Evolutionary conservation across 2,329 filamentous ascomycete species (phyloP).

Genomic region (Penicillium sp.): DNA sequence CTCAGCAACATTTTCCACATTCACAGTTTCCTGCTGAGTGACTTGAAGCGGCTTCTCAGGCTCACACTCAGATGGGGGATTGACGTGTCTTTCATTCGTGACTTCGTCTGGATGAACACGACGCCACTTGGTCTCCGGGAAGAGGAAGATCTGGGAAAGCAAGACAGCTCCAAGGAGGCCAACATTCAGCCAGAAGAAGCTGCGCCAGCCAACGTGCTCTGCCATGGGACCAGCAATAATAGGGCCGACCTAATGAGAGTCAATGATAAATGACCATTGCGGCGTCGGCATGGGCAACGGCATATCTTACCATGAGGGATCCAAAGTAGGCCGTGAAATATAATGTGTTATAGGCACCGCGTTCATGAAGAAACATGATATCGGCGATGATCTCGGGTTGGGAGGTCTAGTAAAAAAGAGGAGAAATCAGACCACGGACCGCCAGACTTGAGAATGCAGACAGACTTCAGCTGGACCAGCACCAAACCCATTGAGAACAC

Average conservation of each 20-base stretch:
- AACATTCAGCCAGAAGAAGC: slow-evolving; percentile 64
- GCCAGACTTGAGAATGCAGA: neutral
- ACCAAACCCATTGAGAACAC: slow-evolving; percentile 58
- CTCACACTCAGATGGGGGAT: slow-evolving; percentile 3
- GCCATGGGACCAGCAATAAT: slow-evolving; percentile 61
- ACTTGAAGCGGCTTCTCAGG: slow-evolving; percentile 16
- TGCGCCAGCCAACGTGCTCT: slow-evolving; percentile 55
- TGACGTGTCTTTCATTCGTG: neutral
- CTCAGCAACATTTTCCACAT: slow-evolving; percentile 31
- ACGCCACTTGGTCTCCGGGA: slow-evolving; percentile 61
- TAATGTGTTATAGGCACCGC: slow-evolving; percentile 58
- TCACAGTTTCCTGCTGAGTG: slow-evolving; percentile 14
- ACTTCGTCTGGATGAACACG: slow-evolving; percentile 38
- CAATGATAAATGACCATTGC: slow-evolving; percentile 1
- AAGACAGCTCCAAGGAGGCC: slow-evolving; percentile 50
- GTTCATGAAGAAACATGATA: slow-evolving; percentile 61
- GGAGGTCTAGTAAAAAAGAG: slow-evolving; percentile 39
- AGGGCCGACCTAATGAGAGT: slow-evolving; percentile 45
- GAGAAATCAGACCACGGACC: no score
- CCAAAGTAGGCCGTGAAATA: slow-evolving; percentile 63
- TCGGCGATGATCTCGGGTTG: slow-evolving; percentile 62
- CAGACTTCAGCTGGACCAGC: slow-evolving; percentile 54
- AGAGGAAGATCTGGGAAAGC: slow-evolving; percentile 54
- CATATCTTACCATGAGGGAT: slow-evolving; percentile 50
- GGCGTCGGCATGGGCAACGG: neutral